Percentiles rank a stretch among this genome's conserved stretches.
phyloP scores from a whole-genome alignment of 352 stramenopile species.

The Pythium monospermum region DNA sequence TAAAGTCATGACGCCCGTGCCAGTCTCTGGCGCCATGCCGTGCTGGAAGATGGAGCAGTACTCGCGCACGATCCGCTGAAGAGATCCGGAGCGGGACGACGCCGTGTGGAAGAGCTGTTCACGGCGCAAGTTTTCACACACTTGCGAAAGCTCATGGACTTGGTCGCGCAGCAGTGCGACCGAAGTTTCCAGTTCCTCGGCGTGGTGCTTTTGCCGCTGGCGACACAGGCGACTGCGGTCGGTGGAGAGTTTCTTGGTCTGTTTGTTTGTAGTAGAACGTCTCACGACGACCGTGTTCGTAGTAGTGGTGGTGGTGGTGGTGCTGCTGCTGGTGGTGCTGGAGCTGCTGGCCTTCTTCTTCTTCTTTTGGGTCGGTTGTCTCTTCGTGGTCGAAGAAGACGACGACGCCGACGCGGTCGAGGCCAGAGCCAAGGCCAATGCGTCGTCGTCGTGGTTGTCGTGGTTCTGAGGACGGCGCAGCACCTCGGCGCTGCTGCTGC shows the following conservation, averaged over 20 bases:
- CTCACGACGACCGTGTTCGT: no score
- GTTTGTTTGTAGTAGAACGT: not conserved
- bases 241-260: slow-evolving; percentile 17
- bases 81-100: slow-evolving; percentile 33
- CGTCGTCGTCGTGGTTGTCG: no score
- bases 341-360: no score
- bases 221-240: slow-evolving; percentile 22
- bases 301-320: no score
- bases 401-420: no score
- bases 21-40: slow-evolving; percentile 27
- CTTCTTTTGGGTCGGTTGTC: no score
- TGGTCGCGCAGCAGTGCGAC: slow-evolving; percentile 37
- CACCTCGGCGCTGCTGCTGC: no score
- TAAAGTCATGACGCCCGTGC: slow-evolving; percentile 7
- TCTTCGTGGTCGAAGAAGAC: no score
- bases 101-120: slow-evolving; percentile 30
- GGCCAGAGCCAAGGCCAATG: no score
- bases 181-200: slow-evolving; percentile 8
- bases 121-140: slow-evolving; percentile 33
- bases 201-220: slow-evolving; percentile 19
- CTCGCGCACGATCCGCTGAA: slow-evolving; percentile 34
- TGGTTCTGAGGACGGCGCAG: no score
- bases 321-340: no score
- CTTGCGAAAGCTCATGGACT: slow-evolving; percentile 39
- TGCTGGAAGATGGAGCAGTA: slow-evolving; percentile 49